Conservation (phyloP, 176 grass and related monocot genomes). For the Miscanthus lutarioriparius region DNA sequence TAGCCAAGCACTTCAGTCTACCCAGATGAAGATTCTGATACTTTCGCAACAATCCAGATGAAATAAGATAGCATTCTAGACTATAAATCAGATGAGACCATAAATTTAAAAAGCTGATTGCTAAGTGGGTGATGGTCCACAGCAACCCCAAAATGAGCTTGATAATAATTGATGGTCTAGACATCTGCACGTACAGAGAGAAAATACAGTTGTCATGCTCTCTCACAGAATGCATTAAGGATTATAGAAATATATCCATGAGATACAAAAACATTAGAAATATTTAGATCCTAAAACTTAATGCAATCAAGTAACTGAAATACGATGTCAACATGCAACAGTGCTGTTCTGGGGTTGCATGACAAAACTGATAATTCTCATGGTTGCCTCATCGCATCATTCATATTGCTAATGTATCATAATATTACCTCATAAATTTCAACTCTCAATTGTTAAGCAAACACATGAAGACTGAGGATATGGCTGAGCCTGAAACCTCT, state of each 20-base stretch:
- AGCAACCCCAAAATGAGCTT: slow-evolving; percentile 55
- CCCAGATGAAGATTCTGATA: slow-evolving; percentile 60
- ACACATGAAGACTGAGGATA: slow-evolving; percentile 27
- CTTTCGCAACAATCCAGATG: slow-evolving; percentile 52
- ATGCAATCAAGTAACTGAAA: slow-evolving; percentile 15
- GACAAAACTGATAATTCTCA: neutral
- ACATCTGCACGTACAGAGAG: slow-evolving; percentile 46
- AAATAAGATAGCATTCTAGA: slow-evolving; percentile 67
- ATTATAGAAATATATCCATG: neutral
- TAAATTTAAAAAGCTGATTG: slow-evolving; percentile 48
- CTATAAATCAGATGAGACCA: slow-evolving; percentile 51
- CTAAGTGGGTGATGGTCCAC: slow-evolving; percentile 63
- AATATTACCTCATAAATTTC: too few relatives aligned
- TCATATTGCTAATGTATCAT: slow-evolving; percentile 4
- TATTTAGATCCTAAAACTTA: slow-evolving; percentile 12
- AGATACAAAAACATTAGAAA: neutral
- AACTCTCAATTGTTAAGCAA: slow-evolving; percentile 4
- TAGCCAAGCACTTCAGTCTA: slow-evolving; percentile 53
- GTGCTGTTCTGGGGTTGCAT: neutral
- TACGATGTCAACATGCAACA: neutral
- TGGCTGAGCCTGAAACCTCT: neutral
- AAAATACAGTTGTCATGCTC: slow-evolving; percentile 31
- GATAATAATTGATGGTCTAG: slow-evolving; percentile 43
- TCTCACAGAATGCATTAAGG: neutral
- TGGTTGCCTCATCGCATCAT: neutral